These are phyloP conservation scores for Nitzschia palea DNA, from an alignment of 108 stramenopile species.

Conservation along the genomic window DNA sequence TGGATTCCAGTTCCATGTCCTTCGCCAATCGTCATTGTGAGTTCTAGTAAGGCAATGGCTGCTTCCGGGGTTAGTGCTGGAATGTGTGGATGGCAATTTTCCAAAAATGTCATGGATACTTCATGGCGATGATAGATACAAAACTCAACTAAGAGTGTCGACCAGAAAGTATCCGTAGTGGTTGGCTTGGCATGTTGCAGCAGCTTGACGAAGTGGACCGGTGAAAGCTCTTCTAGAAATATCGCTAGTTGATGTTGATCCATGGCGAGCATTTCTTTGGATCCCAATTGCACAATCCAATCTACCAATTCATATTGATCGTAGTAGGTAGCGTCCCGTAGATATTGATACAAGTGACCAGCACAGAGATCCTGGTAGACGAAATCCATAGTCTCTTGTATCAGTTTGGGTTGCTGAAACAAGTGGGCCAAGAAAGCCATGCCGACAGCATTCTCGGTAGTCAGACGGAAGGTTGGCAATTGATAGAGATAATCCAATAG, in stretches of 20 bases:
- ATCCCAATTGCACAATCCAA: conserved; percentile 5
- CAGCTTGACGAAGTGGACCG: not conserved
- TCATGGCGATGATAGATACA: conserved; percentile 3
- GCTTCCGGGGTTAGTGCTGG: not conserved
- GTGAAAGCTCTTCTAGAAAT: not conserved
- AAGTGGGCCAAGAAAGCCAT: conserved; percentile 22
- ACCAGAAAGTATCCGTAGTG: not conserved
- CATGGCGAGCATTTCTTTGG: not conserved
- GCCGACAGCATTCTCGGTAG: conserved; percentile 21
- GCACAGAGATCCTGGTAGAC: conserved; percentile 17
- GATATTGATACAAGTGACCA: conserved; percentile 4
- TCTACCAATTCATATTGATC: conserved; percentile 25
- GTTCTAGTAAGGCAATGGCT: conserved; percentile 3
- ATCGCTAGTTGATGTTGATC: not conserved
- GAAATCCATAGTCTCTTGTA: conserved; percentile 11
- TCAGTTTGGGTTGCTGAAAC: conserved; percentile 7
- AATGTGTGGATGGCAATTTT: not conserved
- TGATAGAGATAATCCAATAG: conserved; percentile 27
- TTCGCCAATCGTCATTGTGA: not conserved
- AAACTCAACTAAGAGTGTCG: conserved; percentile 2
- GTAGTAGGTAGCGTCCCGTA: conserved; percentile 26
- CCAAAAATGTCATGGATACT: not conserved
- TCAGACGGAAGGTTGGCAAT: conserved; percentile 9
- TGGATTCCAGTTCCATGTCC: no score
- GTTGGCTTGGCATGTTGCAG: not conserved